phyloP scores from a whole-genome alignment of 2,329 filamentous ascomycete genomes.

The Nothophoma quercina region DNA sequence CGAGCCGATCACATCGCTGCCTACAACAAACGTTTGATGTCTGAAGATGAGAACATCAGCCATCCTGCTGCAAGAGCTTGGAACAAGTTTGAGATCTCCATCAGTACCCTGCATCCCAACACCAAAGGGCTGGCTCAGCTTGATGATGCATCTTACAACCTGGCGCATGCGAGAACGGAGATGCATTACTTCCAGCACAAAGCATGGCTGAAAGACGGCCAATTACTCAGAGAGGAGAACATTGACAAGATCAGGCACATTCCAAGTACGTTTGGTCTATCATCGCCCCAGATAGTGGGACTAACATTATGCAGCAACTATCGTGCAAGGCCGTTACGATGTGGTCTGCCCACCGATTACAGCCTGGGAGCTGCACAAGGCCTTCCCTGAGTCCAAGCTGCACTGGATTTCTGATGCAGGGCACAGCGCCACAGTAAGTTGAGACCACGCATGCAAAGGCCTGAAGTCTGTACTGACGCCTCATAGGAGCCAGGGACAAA shows the following conservation, averaged over 20 bases:
- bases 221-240: slow-evolving; percentile 47
- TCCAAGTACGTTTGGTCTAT: slow-evolving; percentile 37
- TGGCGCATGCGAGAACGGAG: slow-evolving; percentile 54
- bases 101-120: slow-evolving; percentile 37
- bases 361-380: slow-evolving; percentile 54
- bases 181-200: slow-evolving; percentile 54
- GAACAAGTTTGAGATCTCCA: slow-evolving; percentile 48
- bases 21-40: slow-evolving; percentile 53
- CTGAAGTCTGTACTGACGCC: background rate
- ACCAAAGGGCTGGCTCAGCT: slow-evolving; percentile 29
- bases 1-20: slow-evolving; percentile 46
- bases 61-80: slow-evolving; percentile 46
- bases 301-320: slow-evolving; percentile 32
- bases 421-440: slow-evolving; percentile 38
- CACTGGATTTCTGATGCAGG: slow-evolving; percentile 46
- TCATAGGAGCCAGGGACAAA: slow-evolving; percentile 36
- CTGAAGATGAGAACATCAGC: slow-evolving; percentile 37
- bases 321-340: slow-evolving; percentile 58
- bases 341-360: slow-evolving; percentile 55
- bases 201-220: slow-evolving; percentile 53
- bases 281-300: too few species aligned
- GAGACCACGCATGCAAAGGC: background rate
- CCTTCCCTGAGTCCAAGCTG: slow-evolving; percentile 45
- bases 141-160: slow-evolving; percentile 40
- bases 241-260: slow-evolving; percentile 48